Base-by-base conservation (phyloP, 139 green algal species). In the Chlorella sorokiniana region DNA sequence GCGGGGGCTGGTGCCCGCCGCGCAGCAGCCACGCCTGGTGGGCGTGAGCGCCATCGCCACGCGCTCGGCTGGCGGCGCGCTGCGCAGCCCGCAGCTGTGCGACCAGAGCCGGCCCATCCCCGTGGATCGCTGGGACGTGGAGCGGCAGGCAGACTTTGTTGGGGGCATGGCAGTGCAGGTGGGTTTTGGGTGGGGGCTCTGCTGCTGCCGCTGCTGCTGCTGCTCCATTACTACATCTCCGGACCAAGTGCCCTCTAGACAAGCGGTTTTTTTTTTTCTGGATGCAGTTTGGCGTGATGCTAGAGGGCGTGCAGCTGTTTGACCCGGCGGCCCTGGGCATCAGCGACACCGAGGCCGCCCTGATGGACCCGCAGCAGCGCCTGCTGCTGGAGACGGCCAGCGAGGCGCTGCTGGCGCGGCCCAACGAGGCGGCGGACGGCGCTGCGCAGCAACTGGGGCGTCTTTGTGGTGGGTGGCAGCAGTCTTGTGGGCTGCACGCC, bases 301-400 rank as follows among this genome's bases (percentile, higher is more conserved):
- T 95, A 65, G 64, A 83, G 1, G 75, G 41, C 2, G 84, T 92
- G 1, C 84, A 82, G 29, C 14, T 56, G 25, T 96, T 95, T 83
- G 93, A 96, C 74, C 65, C 78, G 8, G 62, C 62, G 2, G 70
- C 69, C n/a, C 72, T 90, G 64, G 71, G 69, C 62, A 48, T 86
- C 38, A 67, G 75, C 0, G 84, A 86, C 1, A 71, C 86, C 8
- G 93, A 97, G 78, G 86, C 92, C 0, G 75, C 62, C 6, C 82
- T 89, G 5, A 93, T 97, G 89, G 93, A 97, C 84, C 91, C 93
- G 7, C 93, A 97, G 84, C 93, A 97, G 85, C 88, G 93, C 8
- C 63, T 95, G 63, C 84, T 97, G 71, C 81, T 96, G 69, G 81
- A 92, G 42, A 82, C 71, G n/a, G 81, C 83, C 27, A 83, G 73